A percentile compares a stretch with the other conserved stretches of the same genome.
These are phyloP conservation scores for Fusarium vanettenii DNA, from an alignment of 2,329 filamentous ascomycete species.

Conservation along the genomic window DNA sequence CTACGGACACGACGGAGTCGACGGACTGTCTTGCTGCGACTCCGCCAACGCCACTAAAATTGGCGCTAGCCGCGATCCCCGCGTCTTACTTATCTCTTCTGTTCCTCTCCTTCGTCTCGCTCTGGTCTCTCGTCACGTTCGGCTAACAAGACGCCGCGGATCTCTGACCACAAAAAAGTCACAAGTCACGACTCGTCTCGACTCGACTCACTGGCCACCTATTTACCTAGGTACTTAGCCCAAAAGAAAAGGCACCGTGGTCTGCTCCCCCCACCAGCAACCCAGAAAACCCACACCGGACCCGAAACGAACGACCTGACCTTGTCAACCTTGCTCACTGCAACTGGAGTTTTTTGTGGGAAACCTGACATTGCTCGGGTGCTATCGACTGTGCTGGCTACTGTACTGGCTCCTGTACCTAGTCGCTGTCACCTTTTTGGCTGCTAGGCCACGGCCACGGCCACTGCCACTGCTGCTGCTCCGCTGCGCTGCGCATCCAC, in stretches of 20 bases:
- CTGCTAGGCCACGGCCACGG: background rate
- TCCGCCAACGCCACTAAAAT: slow-evolving; percentile 42
- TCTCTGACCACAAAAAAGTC: slow-evolving; percentile 3
- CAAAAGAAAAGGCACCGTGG: background rate
- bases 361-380: slow-evolving; percentile 10
- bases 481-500: slow-evolving; percentile 29
- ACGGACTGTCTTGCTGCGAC: slow-evolving; percentile 28
- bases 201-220: background rate
- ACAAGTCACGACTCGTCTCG: background rate
- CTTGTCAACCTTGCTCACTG: slow-evolving; percentile 15
- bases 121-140: background rate
- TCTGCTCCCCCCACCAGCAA: slow-evolving; percentile 1
- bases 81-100: slow-evolving; percentile 39
- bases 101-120: slow-evolving; percentile 4
- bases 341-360: slow-evolving; percentile 17
- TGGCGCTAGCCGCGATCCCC: slow-evolving; percentile 43
- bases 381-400: slow-evolving; percentile 10
- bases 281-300: background rate
- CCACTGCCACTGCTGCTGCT: background rate
- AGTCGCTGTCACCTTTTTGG: slow-evolving; percentile 9
- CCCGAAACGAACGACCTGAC: slow-evolving; percentile 3
- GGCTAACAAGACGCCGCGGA: background rate
- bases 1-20: slow-evolving; percentile 16
- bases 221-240: background rate
- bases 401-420: background rate